Percentiles rank a stretch among this genome's conserved stretches.
Evolutionary conservation across 2,329 filamentous ascomycete genomes (phyloP).

Genomic region (Chaetomiaceae sp.): DNA sequence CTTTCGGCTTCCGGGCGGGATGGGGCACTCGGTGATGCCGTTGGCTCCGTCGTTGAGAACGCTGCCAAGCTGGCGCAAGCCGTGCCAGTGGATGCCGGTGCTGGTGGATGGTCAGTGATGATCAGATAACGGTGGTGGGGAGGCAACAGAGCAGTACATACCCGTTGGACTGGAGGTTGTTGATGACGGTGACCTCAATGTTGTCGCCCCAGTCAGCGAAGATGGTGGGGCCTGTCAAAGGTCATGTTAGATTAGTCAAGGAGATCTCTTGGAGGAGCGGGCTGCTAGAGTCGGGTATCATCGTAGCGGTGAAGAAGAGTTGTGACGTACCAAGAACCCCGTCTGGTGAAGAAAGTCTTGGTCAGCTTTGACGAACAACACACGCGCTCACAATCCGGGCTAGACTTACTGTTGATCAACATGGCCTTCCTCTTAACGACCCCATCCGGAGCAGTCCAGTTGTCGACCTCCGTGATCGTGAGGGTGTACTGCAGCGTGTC

Average conservation of each 20-base stretch:
- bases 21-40: constrained; percentile 37
- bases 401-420: constrained; percentile 44
- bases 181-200: constrained; percentile 56
- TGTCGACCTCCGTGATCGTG: constrained; percentile 25
- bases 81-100: constrained; percentile 46
- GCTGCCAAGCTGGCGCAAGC: constrained; percentile 38
- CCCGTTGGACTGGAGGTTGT: constrained; percentile 49
- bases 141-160: constrained; percentile 17
- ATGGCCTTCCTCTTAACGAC: constrained; percentile 33
- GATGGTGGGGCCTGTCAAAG: constrained; percentile 45
- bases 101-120: constrained; percentile 17
- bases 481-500: constrained; percentile 22
- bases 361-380: constrained; percentile 18
- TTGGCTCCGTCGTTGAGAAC: constrained; percentile 43
- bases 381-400: not conserved
- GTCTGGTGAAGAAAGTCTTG: constrained; percentile 5
- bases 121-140: constrained; percentile 24
- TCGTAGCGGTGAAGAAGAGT: not conserved
- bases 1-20: constrained; percentile 30
- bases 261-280: no score
- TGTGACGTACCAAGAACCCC: constrained; percentile 13
- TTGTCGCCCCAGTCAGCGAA: constrained; percentile 46
- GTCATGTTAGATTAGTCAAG: not conserved
- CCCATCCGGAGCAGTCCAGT: constrained; percentile 28
- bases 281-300: not conserved